Percentiles rank a stretch among this genome's conserved stretches.
Conservation (phyloP, 179 eudicot species). For the Beta macrorhiza region DNA sequence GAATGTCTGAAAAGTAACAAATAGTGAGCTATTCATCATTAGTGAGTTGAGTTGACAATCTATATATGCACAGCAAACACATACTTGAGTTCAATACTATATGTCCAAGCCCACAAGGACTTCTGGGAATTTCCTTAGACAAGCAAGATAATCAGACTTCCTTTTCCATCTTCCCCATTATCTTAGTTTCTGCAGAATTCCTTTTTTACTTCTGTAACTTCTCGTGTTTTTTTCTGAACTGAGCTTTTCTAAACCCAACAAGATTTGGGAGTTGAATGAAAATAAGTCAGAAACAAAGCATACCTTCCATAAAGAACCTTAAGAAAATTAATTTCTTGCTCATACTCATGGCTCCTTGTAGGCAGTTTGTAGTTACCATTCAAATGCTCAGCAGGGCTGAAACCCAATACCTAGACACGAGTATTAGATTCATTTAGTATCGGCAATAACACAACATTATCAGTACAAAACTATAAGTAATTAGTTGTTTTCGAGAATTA, state of each 20-base stretch:
- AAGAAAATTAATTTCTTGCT: constrained; percentile 44
- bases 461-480: not conserved
- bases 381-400: constrained; percentile 35
- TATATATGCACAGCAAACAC: not conserved
- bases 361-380: constrained; percentile 23
- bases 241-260: not conserved
- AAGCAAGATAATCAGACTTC: not conserved
- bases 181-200: not conserved
- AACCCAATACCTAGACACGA: constrained; percentile 53
- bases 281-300: not conserved
- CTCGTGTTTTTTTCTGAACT: not conserved
- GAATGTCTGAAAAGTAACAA: not conserved
- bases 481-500: constrained; percentile 8
- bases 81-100: not conserved
- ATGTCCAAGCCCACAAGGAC: not conserved
- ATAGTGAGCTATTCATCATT: not conserved
- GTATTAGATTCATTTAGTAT: constrained; percentile 3
- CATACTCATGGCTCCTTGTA: constrained; percentile 29
- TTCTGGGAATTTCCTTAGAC: not conserved
- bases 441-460: constrained; percentile 15
- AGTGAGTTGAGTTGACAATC: not conserved
- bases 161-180: not conserved
- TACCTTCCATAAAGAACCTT: constrained; percentile 65
- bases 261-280: not conserved
- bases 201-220: not conserved